phyloP scores from a whole-genome alignment of 1,139 yeast genomes.

The Taphrina deformans region DNA sequence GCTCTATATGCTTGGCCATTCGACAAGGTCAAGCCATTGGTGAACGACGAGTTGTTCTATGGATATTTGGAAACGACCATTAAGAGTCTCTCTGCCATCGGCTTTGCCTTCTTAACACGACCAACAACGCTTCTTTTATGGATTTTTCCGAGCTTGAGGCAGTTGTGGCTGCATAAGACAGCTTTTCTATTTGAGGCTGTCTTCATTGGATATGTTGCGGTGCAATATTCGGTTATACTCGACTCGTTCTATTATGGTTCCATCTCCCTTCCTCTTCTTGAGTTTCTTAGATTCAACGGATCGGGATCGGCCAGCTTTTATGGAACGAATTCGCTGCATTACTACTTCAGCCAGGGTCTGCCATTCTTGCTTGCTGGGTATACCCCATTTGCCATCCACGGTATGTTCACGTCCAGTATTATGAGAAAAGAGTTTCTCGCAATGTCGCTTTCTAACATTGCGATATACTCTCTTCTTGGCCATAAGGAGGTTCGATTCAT shows the following conservation, averaged over 20 bases:
- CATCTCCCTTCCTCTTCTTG: slow-evolving; percentile 62
- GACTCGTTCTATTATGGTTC: slow-evolving; percentile 65
- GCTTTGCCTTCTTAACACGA: slow-evolving; percentile 63
- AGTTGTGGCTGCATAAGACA: not conserved
- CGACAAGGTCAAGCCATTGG: slow-evolving; percentile 38
- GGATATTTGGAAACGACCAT: slow-evolving; percentile 19
- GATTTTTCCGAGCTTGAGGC: slow-evolving; percentile 48
- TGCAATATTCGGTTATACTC: slow-evolving; percentile 55
- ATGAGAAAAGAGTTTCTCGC: slow-evolving; percentile 42
- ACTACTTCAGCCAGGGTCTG: slow-evolving; percentile 76
- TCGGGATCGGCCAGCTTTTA: slow-evolving; percentile 76
- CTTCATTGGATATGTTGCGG: slow-evolving; percentile 36
- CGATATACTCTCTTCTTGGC: slow-evolving; percentile 61
- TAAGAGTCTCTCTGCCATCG: slow-evolving; percentile 37
- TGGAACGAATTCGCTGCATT: slow-evolving; percentile 83
- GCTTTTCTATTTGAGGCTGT: slow-evolving; percentile 33
- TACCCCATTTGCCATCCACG: slow-evolving; percentile 60
- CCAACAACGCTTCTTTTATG: slow-evolving; percentile 83
- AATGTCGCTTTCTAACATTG: slow-evolving; percentile 50
- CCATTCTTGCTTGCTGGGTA: slow-evolving; percentile 72
- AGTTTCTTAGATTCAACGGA: slow-evolving; percentile 74
- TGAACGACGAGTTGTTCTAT: slow-evolving; percentile 36
- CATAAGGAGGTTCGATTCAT: slow-evolving; percentile 93
- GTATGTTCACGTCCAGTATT: slow-evolving; percentile 42
- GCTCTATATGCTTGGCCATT: slow-evolving; percentile 72